These are phyloP conservation scores for Taphrina betulina DNA, from an alignment of 1,139 yeast species.

Conservation along the genomic window DNA sequence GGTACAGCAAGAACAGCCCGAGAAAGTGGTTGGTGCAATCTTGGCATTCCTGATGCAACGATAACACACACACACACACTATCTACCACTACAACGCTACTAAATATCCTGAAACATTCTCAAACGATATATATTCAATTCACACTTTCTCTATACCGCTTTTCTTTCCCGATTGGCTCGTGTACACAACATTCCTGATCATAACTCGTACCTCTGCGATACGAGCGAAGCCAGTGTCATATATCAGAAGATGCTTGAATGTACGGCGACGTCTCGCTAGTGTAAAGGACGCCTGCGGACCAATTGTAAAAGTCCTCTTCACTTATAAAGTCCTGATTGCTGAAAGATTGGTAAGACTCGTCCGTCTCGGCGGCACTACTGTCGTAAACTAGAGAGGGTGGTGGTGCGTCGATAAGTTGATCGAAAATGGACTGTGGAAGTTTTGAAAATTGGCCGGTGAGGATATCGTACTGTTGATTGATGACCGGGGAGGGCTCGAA, in stretches of 20 bases:
- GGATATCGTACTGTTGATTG: neutral
- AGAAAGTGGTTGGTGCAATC: constrained; percentile 9
- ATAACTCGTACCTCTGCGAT: too few species aligned
- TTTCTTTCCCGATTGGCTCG: too few species aligned
- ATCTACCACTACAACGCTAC: too few species aligned
- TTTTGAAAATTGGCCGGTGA: neutral
- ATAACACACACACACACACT: too few species aligned
- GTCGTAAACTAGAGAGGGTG: constrained; percentile 3
- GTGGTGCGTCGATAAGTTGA: neutral
- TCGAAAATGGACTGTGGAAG: neutral
- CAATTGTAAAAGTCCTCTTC: constrained; percentile 22
- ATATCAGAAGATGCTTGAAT: neutral
- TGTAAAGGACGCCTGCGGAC: constrained; percentile 10
- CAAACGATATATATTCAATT: too few species aligned
- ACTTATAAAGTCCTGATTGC: constrained; percentile 9
- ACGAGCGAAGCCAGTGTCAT: constrained; percentile 5
- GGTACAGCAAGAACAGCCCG: constrained; percentile 30
- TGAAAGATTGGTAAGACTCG: constrained; percentile 8
- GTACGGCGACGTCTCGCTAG: neutral
- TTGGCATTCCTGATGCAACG: constrained; percentile 8
- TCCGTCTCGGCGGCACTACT: constrained; percentile 19
- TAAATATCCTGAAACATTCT: too few species aligned
- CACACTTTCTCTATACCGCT: too few species aligned
- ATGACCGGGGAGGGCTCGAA: constrained; percentile 1
- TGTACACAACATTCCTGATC: too few species aligned